A percentile compares a stretch with the other conserved stretches of the same genome.
Conservation (phyloP, 306 rosid species). For the Castanea mollissima region DNA sequence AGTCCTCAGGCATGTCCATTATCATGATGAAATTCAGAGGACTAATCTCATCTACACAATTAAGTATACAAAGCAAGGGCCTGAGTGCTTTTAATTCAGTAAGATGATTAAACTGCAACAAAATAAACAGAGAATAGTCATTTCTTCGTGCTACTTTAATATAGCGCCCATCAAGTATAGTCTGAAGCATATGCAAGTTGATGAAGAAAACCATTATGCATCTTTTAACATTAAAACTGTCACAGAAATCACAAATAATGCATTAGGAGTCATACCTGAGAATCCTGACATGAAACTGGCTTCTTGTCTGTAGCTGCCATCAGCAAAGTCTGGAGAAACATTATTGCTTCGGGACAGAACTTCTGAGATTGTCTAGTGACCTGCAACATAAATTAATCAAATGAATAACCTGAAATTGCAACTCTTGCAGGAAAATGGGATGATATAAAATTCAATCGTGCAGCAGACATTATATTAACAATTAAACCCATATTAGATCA, state of each 20-base stretch:
- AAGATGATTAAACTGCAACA: constrained; percentile 55
- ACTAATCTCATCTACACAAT: constrained; percentile 37
- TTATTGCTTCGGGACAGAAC: constrained; percentile 83
- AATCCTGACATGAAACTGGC: constrained; percentile 36
- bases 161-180: background rate
- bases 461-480: background rate
- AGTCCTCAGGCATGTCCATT: constrained; percentile 65
- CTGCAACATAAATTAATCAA: constrained; percentile 39
- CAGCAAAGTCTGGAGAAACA: constrained; percentile 59
- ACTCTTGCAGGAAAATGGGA: background rate
- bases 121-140: constrained; percentile 21
- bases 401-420: constrained; percentile 25
- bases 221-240: background rate
- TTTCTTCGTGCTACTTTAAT: constrained; percentile 10
- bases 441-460: constrained; percentile 7
- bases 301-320: constrained; percentile 53
- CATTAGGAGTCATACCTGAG: constrained; percentile 49
- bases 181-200: constrained; percentile 9
- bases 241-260: constrained; percentile 11
- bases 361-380: constrained; percentile 67
- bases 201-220: background rate
- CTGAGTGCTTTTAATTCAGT: constrained; percentile 56
- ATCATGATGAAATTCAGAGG: constrained; percentile 62
- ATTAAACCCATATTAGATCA: constrained; percentile 1
- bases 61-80: constrained; percentile 49